Conservation (phyloP, 2,329 filamentous ascomycete species). For the Aplosporella prunicola region DNA sequence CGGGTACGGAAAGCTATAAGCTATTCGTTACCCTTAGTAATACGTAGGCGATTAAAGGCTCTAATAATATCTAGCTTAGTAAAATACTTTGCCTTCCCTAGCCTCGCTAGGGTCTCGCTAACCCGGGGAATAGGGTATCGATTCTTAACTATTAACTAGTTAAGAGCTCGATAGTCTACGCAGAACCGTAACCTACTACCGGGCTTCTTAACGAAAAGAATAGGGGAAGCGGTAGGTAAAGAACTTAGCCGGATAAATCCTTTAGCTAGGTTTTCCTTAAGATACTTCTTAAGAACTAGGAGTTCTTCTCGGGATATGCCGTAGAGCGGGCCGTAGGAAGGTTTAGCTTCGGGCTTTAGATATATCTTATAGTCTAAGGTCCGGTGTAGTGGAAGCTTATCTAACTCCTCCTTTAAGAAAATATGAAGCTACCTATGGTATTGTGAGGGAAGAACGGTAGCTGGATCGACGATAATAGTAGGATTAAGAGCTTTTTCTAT, state of each 20-base stretch:
- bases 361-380: too few relatives aligned
- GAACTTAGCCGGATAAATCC: slow-evolving; percentile 6
- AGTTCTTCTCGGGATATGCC: too few relatives aligned
- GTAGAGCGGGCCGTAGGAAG: too few relatives aligned
- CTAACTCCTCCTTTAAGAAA: too few relatives aligned
- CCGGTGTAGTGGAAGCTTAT: too few relatives aligned
- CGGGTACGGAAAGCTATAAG: slow-evolving; percentile 17
- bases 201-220: slow-evolving; percentile 26
- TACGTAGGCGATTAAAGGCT: slow-evolving; percentile 25
- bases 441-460: too few relatives aligned
- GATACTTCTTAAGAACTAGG: neutral
- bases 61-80: slow-evolving; percentile 26
- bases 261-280: slow-evolving; percentile 1
- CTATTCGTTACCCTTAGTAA: slow-evolving; percentile 24
- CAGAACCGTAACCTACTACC: slow-evolving; percentile 21
- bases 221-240: slow-evolving; percentile 11
- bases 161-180: slow-evolving; percentile 29
- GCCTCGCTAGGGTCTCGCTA: slow-evolving; percentile 18
- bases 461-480: too few relatives aligned
- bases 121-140: slow-evolving; percentile 25
- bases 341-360: too few relatives aligned
- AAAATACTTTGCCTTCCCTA: slow-evolving; percentile 19
- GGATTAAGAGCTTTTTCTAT: too few relatives aligned
- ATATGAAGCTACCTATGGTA: too few relatives aligned
- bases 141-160: slow-evolving; percentile 28